Evolutionary conservation across 164 flowering plant genomes (phyloP).

Genomic region (Piper betle): DNA sequence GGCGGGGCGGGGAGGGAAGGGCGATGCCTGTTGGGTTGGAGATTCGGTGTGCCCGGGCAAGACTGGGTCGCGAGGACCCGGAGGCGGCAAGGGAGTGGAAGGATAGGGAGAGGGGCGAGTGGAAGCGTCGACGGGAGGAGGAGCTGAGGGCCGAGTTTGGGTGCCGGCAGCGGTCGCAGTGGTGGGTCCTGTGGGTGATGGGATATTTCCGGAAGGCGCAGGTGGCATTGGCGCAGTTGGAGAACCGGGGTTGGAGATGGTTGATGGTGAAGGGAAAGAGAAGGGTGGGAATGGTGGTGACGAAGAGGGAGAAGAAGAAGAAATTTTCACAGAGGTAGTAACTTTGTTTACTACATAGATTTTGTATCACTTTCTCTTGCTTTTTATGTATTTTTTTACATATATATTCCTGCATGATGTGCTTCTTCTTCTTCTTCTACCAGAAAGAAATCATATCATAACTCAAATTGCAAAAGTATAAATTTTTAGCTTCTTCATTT

Average conservation of each 20-base stretch:
- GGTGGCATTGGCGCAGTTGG: slow-evolving; percentile 64
- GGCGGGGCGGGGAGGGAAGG: slow-evolving; percentile 51
- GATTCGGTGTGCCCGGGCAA: slow-evolving; percentile 72
- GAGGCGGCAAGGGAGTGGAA: slow-evolving; percentile 50
- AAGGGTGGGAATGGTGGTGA: slow-evolving; percentile 31
- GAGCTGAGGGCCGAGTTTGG: slow-evolving; percentile 65
- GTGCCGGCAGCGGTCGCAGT: slow-evolving; percentile 49
- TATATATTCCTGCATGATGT: neutral
- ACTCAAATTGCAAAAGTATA: neutral
- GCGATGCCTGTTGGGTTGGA: slow-evolving; percentile 68
- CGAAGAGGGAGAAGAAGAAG: slow-evolving; percentile 53
- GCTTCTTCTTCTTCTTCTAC: neutral
- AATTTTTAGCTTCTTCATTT: too few relatives aligned
- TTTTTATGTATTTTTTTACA: neutral
- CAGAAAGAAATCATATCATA: neutral
- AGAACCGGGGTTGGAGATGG: slow-evolving; percentile 45
- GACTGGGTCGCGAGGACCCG: slow-evolving; percentile 71
- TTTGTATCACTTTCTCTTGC: neutral
- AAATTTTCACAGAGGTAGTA: slow-evolving; percentile 9
- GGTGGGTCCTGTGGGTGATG: slow-evolving; percentile 44
- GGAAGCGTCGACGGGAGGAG: slow-evolving; percentile 32
- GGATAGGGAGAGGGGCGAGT: slow-evolving; percentile 33
- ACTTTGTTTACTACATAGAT: neutral
- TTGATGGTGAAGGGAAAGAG: slow-evolving; percentile 31
- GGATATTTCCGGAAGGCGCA: slow-evolving; percentile 62